Percentiles rank a stretch among this genome's conserved stretches.
Evolutionary conservation across 805 yeast species (phyloP).

Genomic region (Wickerhamomyces chambardii): DNA sequence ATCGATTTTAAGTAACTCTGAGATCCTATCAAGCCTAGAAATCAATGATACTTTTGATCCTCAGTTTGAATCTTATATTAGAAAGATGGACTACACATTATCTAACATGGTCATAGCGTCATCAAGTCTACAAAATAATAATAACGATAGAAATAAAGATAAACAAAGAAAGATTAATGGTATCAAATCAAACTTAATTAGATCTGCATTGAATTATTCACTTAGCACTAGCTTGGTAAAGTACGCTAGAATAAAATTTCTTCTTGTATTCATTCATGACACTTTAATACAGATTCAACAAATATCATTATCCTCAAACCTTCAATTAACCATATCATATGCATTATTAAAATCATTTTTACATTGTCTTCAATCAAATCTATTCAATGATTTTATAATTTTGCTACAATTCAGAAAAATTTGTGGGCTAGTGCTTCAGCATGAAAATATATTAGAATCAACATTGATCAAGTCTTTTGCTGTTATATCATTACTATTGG

Average conservation of each 20-base stretch:
- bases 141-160: neutral
- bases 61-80: constrained; percentile 12
- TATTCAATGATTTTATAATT: too few relatives aligned
- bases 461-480: constrained; percentile 5
- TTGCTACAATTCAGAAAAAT: too few relatives aligned
- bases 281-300: neutral
- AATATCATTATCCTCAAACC: neutral
- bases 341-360: neutral
- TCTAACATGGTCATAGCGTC: constrained; percentile 1
- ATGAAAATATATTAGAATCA: neutral
- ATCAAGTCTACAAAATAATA: too few relatives aligned
- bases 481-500: constrained; percentile 4
- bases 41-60: constrained; percentile 13
- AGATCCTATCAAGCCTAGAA: constrained; percentile 11
- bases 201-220: constrained; percentile 8
- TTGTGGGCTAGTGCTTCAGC: too few relatives aligned
- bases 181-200: constrained; percentile 14
- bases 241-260: constrained; percentile 6
- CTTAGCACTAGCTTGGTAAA: constrained; percentile 7
- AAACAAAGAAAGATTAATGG: constrained; percentile 5
- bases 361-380: neutral
- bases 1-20: constrained; percentile 13
- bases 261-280: constrained; percentile 6
- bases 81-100: constrained; percentile 14
- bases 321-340: neutral